A percentile compares a stretch with the other conserved stretches of the same genome.
phyloP scores from a whole-genome alignment of 1,284 basidiomycete species.

The Tetrapyrgos nigripes region DNA sequence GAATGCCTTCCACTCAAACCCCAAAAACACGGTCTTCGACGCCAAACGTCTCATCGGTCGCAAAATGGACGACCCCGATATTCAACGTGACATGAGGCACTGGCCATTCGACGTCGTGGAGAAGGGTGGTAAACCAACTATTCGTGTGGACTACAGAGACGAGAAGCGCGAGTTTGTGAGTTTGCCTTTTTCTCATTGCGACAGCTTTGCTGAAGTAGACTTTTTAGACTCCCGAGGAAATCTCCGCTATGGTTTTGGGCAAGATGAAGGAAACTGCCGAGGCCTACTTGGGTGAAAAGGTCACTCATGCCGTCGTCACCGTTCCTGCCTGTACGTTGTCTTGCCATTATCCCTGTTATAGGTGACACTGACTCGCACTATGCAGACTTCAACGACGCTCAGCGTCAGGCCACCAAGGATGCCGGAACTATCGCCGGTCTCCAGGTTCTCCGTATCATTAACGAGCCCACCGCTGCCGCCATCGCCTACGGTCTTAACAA shows the following conservation, averaged over 20 bases:
- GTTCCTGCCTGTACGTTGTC: slow-evolving; percentile 84
- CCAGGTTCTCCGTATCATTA: slow-evolving; percentile 96
- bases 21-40: slow-evolving; percentile 95
- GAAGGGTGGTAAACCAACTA: slow-evolving; percentile 86
- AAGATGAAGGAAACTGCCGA: slow-evolving; percentile 99
- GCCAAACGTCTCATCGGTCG: slow-evolving; percentile 97
- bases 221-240: slow-evolving; percentile 82
- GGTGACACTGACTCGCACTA: not conserved
- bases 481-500: slow-evolving; percentile 99
- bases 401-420: slow-evolving; percentile 99
- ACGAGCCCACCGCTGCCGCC: slow-evolving; percentile 98
- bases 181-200: slow-evolving; percentile 18
- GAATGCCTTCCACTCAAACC: slow-evolving; percentile 85
- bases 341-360: not conserved
- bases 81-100: slow-evolving; percentile 86
- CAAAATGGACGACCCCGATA: slow-evolving; percentile 80
- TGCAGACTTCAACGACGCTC: slow-evolving; percentile 96
- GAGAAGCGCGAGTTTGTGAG: slow-evolving; percentile 86
- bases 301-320: slow-evolving; percentile 97
- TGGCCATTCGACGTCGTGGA: slow-evolving; percentile 87
- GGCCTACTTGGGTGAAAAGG: slow-evolving; percentile 95
- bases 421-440: slow-evolving; percentile 97
- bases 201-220: slow-evolving; percentile 11
- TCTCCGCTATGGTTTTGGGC: slow-evolving; percentile 92
- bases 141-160: slow-evolving; percentile 87